A percentile compares a stretch with the other conserved stretches of the same genome.
phyloP scores from a whole-genome alignment of 768 basidiomycete genomes.

The Daedalea quercina region DNA sequence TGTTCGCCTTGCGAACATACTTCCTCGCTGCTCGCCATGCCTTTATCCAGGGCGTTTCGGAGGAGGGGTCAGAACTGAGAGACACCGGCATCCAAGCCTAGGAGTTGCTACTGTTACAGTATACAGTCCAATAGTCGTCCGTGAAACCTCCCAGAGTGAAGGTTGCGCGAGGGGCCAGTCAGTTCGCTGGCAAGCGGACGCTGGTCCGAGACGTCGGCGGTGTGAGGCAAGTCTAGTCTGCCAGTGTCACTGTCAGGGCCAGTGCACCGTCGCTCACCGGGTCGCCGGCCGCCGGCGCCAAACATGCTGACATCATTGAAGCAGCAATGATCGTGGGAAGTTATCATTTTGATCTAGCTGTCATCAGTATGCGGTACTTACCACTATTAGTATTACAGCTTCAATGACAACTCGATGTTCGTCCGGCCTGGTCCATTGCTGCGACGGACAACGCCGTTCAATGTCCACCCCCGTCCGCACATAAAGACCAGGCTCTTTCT shows the following conservation, averaged over 20 bases:
- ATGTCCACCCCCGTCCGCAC: neutral
- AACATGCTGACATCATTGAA: no score
- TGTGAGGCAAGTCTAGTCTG: conserved; percentile 1
- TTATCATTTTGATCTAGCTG: neutral
- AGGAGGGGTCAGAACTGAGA: neutral
- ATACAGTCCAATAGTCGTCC: no score
- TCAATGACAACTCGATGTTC: no score
- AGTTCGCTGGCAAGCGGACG: conserved; percentile 3
- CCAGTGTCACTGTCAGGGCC: no score
- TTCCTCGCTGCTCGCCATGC: conserved; percentile 25
- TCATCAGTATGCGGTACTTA: no score
- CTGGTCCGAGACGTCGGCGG: neutral
- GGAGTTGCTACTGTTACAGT: neutral
- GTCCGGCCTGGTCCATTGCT: no score
- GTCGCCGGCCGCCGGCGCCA: no score
- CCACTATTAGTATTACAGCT: no score
- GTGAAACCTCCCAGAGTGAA: neutral
- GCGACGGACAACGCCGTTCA: neutral
- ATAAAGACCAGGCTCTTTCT: conserved; percentile 6
- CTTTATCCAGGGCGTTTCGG: conserved; percentile 17
- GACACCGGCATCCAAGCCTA: neutral
- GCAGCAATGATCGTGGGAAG: no score
- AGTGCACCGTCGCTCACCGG: no score
- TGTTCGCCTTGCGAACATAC: conserved; percentile 37
- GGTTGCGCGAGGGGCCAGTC: conserved; percentile 1